Evolutionary conservation across 2,329 filamentous ascomycete genomes (phyloP).

Genomic region (Colletotrichum nymphaeae): DNA sequence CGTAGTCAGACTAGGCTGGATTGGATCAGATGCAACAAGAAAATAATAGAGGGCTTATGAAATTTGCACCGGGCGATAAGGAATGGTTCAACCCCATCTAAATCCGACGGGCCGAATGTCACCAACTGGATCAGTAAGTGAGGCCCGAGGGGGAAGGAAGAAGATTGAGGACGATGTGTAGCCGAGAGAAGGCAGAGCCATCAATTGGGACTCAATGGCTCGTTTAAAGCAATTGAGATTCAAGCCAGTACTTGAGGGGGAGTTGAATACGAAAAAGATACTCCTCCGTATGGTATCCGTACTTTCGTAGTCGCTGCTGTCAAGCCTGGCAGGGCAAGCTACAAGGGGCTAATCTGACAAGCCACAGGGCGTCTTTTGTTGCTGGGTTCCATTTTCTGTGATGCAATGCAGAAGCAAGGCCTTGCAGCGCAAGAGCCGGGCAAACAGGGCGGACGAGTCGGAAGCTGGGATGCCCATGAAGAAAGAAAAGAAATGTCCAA

Average conservation of each 20-base stretch:
- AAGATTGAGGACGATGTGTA: background rate
- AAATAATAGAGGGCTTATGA: background rate
- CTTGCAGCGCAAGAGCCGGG: conserved; percentile 27
- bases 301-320: background rate
- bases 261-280: background rate
- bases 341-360: conserved; percentile 10
- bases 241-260: background rate
- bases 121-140: background rate
- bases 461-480: conserved; percentile 17
- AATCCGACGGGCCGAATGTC: conserved; percentile 24
- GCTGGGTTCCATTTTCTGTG: conserved; percentile 6
- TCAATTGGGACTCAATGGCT: background rate
- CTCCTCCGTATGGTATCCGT: background rate
- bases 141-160: background rate
- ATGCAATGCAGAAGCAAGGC: conserved; percentile 28
- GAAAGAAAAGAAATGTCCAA: conserved; percentile 9
- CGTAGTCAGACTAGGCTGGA: conserved; percentile 13
- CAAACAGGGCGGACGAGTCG: conserved; percentile 22
- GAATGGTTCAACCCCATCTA: background rate
- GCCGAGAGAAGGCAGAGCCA: background rate
- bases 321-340: background rate
- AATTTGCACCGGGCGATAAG: conserved; percentile 21
- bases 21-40: conserved; percentile 14
- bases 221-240: background rate
- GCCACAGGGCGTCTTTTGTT: conserved; percentile 2